Conservation (phyloP, 768 basidiomycete species). For the Saitozyma sp. region DNA sequence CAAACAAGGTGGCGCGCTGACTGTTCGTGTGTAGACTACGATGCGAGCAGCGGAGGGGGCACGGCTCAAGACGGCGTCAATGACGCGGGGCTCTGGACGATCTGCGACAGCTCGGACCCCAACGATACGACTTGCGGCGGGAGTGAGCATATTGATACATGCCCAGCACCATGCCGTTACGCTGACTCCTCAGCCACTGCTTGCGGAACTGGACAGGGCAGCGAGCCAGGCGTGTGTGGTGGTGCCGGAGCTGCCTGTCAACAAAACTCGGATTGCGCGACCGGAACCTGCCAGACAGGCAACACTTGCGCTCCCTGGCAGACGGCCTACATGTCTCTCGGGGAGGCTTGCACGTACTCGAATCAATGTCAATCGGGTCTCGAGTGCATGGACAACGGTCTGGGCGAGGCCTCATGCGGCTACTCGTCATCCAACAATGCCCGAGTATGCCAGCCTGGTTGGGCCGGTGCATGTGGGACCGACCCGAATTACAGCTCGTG, state of each 20-base stretch:
- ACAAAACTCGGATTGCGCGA: neutral
- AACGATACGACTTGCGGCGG: neutral
- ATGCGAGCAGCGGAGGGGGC: neutral
- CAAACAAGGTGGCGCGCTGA: neutral
- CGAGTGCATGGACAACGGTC: conserved; percentile 4
- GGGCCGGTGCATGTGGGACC: neutral
- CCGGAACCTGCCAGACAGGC: neutral
- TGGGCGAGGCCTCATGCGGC: neutral
- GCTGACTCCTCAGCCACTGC: neutral
- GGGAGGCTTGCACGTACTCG: neutral
- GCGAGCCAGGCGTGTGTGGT: neutral
- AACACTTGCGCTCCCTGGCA: conserved; percentile 1
- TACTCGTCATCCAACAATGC: neutral
- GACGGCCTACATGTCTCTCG: neutral
- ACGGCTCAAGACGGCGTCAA: neutral
- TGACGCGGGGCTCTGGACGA: neutral
- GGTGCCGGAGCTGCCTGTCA: neutral
- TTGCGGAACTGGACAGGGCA: neutral
- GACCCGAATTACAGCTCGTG: conserved; percentile 3
- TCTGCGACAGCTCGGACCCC: neutral
- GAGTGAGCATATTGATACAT: neutral
- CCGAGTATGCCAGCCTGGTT: neutral
- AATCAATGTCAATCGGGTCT: neutral
- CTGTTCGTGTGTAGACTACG: neutral
- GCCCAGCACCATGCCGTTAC: neutral